phyloP scores from a whole-genome alignment of 2,329 filamentous ascomycete genomes.

The Paraconiothyrium sp. region DNA sequence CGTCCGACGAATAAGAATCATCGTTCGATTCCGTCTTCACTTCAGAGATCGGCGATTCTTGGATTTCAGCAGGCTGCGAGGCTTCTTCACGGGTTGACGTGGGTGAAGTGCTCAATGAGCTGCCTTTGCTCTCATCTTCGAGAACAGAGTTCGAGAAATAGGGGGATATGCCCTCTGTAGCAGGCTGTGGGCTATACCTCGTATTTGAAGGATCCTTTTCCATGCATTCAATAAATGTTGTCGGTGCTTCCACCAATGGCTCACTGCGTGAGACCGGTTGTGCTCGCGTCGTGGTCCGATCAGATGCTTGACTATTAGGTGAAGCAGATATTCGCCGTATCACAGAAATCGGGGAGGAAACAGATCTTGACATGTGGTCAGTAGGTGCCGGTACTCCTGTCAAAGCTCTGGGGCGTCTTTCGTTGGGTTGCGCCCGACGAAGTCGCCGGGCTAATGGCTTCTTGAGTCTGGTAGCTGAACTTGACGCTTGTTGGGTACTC shows the following conservation, averaged over 20 bases:
- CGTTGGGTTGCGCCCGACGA: constrained; percentile 6
- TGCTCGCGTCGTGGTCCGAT: background rate
- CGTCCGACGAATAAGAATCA: background rate
- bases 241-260: background rate
- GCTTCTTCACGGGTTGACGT: background rate
- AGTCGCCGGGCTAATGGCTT: constrained; percentile 4
- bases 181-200: background rate
- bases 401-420: background rate
- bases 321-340: constrained; percentile 15
- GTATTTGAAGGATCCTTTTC: background rate
- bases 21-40: background rate
- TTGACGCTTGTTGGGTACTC: background rate
- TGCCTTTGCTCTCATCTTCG: background rate
- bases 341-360: constrained; percentile 6
- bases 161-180: background rate
- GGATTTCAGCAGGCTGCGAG: background rate
- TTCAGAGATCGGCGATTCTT: background rate
- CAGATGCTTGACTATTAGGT: constrained; percentile 3
- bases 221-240: background rate
- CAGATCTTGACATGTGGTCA: background rate
- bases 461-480: background rate
- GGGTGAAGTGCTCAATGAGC: background rate
- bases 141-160: background rate
- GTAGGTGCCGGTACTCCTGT: background rate
- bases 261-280: background rate